Base-by-base conservation (phyloP, 306 rosid genomes). In the Medicago arabica region DNA sequence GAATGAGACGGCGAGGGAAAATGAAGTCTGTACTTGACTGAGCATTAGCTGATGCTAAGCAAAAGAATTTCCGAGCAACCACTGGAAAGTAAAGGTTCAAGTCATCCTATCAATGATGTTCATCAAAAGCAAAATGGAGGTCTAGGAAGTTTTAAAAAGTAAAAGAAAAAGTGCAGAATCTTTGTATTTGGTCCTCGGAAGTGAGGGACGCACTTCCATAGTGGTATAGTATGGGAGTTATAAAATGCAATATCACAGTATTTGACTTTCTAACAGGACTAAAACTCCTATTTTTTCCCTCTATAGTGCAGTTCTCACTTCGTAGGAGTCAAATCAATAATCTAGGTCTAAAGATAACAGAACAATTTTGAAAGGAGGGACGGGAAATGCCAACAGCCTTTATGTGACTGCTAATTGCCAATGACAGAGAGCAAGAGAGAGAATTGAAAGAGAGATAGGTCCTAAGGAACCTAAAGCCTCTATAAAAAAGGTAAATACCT, bases 371-470 rank as follows among this genome's bases (percentile, higher is more conserved):
- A 25, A 63, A 16, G 14, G 69, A 38, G 15, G 25, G 21, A 36
- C 25, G 17, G 69, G 8, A 38, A 63, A 39, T 65, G 19, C 15
- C 71, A 18, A 34, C 11, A 2, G 66, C 4, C 66, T 60, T 34
- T 62, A 7, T 38, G 5, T 62, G 46, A 62, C 9, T 62, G 36
- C n/a, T 62, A 62, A 62, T 62, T 31, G 19, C 43, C 10, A 34
- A 62, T 62, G 46, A 34, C 69, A 65, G 34, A 65, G 71, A n/a
- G n/a, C 51, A 38, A 10, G 70, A 65, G 10, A n/a, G 40, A 39
- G 31, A 40, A 19, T 65, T 39, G 51, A 40, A 18, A 65, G 9
- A 15, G 21, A 16, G 31, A 38, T 38, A 31, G 69, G 69, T 63
- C 69, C 23, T 4, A 55, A 19, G 14, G 39, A 59, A 25, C 9